Conservation (phyloP, 2,329 filamentous ascomycete genomes). For the Albifimbria verrucaria region DNA sequence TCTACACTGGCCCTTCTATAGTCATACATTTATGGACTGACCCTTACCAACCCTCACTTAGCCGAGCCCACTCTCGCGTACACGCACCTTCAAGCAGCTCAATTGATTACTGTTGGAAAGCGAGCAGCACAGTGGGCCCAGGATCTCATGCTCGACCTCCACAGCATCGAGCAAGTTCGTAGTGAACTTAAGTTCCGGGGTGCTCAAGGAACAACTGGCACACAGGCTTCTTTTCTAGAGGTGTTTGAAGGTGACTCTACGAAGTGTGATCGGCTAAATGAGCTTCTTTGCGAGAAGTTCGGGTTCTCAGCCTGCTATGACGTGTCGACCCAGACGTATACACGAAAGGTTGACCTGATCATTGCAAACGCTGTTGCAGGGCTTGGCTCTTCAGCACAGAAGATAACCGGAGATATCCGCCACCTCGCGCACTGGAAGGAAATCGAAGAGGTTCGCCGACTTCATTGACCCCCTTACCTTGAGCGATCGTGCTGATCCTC, state of each 20-base stretch:
- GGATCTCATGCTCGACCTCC: conserved; percentile 61
- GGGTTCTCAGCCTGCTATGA: conserved; percentile 49
- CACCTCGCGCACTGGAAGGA: conserved; percentile 76
- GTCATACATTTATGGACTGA: background rate
- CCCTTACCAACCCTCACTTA: background rate
- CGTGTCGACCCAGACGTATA: conserved; percentile 63
- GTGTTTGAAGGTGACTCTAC: conserved; percentile 43
- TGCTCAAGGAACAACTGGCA: conserved; percentile 66
- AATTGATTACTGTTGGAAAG: conserved; percentile 49
- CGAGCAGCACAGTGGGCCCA: conserved; percentile 69
- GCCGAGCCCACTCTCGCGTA: background rate
- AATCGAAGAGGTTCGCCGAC: conserved; percentile 71
- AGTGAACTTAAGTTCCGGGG: conserved; percentile 72
- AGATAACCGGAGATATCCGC: conserved; percentile 71
- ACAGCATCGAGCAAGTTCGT: conserved; percentile 67
- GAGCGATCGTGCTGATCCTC: background rate
- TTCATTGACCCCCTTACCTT: background rate
- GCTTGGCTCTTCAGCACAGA: conserved; percentile 70
- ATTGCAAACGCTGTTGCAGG: conserved; percentile 78
- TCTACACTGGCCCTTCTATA: background rate
- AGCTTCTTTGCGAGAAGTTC: conserved; percentile 51
- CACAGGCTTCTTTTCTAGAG: conserved; percentile 68
- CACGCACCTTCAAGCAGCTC: conserved; percentile 38
- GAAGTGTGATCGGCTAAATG: conserved; percentile 54
- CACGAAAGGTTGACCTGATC: conserved; percentile 77